phyloP scores from a whole-genome alignment of 1,139 yeast genomes.

The Yamadazyma mexicana region DNA sequence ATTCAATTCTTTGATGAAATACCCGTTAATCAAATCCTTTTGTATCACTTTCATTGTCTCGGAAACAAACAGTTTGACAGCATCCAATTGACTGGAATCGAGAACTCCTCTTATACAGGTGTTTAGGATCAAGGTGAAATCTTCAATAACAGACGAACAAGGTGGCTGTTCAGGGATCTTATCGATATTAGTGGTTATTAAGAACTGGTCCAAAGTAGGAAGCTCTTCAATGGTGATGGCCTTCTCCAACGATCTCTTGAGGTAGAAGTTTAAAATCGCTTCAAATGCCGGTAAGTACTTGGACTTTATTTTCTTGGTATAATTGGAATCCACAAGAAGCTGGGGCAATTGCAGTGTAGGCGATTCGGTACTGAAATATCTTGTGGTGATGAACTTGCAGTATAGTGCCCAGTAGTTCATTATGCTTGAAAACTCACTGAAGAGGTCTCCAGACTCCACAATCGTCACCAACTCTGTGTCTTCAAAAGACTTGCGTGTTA shows the following conservation, averaged over 20 bases:
- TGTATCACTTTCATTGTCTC: conserved; percentile 32
- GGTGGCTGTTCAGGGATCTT: conserved; percentile 56
- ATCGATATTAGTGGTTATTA: conserved; percentile 16
- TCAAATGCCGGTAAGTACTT: conserved; percentile 65
- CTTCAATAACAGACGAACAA: conserved; percentile 85
- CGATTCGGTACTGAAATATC: conserved; percentile 41
- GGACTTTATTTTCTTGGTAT: conserved; percentile 56
- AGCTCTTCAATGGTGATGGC: conserved; percentile 79
- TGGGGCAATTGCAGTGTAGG: conserved; percentile 35
- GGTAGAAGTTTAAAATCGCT: conserved; percentile 60
- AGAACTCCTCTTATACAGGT: conserved; percentile 60
- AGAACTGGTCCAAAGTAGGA: conserved; percentile 47
- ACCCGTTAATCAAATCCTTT: conserved; percentile 40
- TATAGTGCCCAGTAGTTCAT: conserved; percentile 88
- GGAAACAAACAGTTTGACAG: conserved; percentile 52
- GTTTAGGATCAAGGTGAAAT: conserved; percentile 71
- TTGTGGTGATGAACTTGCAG: conserved; percentile 67
- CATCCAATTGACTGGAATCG: conserved; percentile 58
- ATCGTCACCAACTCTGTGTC: conserved; percentile 38
- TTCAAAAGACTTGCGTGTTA: conserved; percentile 15
- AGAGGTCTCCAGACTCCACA: conserved; percentile 52
- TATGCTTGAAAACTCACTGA: conserved; percentile 72
- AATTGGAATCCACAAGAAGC: conserved; percentile 60
- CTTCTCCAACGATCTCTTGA: conserved; percentile 78
- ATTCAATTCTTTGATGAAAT: conserved; percentile 49